Base-by-base conservation (phyloP, 2,329 filamentous ascomycete species). In the Aspergillus alliaceus region DNA sequence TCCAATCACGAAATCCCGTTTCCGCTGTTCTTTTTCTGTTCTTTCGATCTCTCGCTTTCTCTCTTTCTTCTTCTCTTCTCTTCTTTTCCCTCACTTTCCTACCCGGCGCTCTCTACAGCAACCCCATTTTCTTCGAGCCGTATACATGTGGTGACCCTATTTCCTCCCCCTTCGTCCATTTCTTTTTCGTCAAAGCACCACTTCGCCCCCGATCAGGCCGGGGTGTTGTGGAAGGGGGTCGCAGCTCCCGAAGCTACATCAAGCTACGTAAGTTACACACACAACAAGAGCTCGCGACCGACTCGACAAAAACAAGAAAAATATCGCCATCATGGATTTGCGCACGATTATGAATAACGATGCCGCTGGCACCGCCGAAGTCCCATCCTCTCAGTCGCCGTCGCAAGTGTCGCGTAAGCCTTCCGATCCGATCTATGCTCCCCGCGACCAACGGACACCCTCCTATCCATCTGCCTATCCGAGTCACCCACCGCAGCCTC, bases 291-390 rank as follows among this genome's bases (percentile, higher is more conserved):
- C n/a, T 51, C 49, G 34, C 49, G 49, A 40, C 14, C 49, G 32
- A 51, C 18, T 48, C 44, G 4, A 20, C 27, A 22, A 15, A 22
- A 15, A 31, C 44, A 12, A 48, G 22, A 18, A 32, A 29, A 9
- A 29, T 5, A n/a, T 46, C 20, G 25, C 51, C 71, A 61, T 68
- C 67, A 82, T 82, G 80, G 80, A 82, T 72, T 75, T 82, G 68
- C 77, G 79, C 69, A 80, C 77, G 54, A 82, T 82, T 65, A 79
- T 82, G 74, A 82, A 82, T 68, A 77, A 54, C 62, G 76, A 78
- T 65, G 69, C 67, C 59, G 69, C 68, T 49, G 69, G 66, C 60
- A 68, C 67, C 53, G 63, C 72, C 55, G 70, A 68, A 56, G 40
- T 62, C 70, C 14, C 60, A 59, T 46, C 52, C 64, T 46, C 66